Evolutionary conservation across 345 rosid genomes (phyloP).

Genomic region (Euphorbia peplus): DNA sequence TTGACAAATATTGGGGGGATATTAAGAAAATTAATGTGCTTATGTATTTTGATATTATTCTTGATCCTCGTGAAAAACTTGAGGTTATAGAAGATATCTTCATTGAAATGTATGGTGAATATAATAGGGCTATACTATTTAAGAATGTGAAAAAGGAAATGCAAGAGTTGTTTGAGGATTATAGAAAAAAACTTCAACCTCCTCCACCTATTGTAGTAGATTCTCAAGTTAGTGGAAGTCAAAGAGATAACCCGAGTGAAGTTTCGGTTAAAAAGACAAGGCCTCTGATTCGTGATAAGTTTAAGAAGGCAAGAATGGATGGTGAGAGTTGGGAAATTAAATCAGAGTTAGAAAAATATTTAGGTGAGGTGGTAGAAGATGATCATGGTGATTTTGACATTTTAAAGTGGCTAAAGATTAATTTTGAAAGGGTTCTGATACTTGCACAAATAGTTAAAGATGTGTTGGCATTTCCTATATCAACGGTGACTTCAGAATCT

Average conservation of each 20-base stretch:
- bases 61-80: conserved; percentile 11
- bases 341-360: neutral
- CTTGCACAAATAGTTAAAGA: too few relatives aligned
- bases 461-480: too few relatives aligned
- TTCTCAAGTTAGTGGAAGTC: neutral
- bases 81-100: neutral
- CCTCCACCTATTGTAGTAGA: too few relatives aligned
- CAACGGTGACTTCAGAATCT: too few relatives aligned
- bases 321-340: neutral
- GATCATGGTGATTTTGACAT: neutral
- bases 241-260: too few relatives aligned
- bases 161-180: neutral
- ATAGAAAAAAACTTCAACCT: neutral
- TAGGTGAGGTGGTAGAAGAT: neutral
- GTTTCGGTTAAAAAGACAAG: too few relatives aligned
- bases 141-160: neutral
- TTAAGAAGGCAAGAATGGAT: too few relatives aligned
- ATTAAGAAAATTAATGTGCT: neutral
- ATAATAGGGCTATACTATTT: neutral
- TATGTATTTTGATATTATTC: neutral
- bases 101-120: neutral
- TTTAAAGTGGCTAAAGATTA: neutral
- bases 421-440: neutral
- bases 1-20: too few relatives aligned
- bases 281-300: neutral